Evolutionary conservation across 202 grass and related monocot species (phyloP).

Genomic region (Tripidium arundinaceum): DNA sequence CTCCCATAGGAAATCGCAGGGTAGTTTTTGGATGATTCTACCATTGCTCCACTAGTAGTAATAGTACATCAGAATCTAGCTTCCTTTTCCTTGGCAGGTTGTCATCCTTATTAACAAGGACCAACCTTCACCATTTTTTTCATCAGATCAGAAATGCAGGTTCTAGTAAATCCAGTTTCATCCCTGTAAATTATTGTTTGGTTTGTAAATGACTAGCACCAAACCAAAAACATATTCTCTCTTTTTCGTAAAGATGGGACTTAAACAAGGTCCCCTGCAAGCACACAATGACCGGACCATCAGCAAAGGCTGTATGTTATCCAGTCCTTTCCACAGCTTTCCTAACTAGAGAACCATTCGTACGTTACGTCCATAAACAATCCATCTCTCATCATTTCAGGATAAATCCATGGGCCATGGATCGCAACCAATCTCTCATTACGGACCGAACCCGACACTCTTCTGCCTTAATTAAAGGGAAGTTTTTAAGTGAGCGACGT

Average conservation of each 20-base stretch:
- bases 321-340: conserved; percentile 29
- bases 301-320: conserved; percentile 23
- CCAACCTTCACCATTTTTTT: neutral
- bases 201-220: conserved; percentile 30
- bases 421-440: conserved; percentile 20
- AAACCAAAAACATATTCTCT: conserved; percentile 13
- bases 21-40: conserved; percentile 10
- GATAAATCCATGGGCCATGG: conserved; percentile 18
- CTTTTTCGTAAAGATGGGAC: conserved; percentile 25
- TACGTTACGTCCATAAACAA: conserved; percentile 39
- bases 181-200: conserved; percentile 3
- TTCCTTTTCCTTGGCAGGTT: neutral
- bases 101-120: neutral
- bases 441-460: neutral
- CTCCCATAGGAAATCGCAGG: neutral
- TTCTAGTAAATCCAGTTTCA: neutral
- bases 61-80: neutral
- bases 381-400: conserved; percentile 21
- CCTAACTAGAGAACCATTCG: conserved; percentile 24
- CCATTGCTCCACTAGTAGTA: neutral
- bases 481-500: conserved; percentile 1
- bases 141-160: too few species aligned
- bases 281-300: conserved; percentile 35
- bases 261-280: conserved; percentile 30
- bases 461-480: conserved; percentile 4